These are phyloP conservation scores for Podospora didyma DNA, from an alignment of 495 filamentous ascomycete genomes.

Conservation along the genomic window DNA sequence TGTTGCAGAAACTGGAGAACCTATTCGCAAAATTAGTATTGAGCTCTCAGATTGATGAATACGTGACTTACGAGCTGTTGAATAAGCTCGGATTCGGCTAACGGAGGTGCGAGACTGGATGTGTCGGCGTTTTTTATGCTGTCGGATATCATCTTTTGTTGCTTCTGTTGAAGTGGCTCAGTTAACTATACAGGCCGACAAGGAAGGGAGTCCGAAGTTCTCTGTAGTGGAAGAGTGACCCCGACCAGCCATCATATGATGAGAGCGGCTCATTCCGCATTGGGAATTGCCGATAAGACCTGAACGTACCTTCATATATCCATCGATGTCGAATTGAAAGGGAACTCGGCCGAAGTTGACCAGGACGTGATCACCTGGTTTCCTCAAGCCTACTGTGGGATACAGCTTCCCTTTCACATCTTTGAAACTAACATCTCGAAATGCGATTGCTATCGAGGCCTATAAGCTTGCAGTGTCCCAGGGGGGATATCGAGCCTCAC, in stretches of 20 bases:
- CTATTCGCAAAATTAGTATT: slow-evolving; percentile 31
- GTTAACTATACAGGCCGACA: too few species aligned
- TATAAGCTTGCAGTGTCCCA: slow-evolving; percentile 8
- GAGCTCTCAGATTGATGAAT: not conserved
- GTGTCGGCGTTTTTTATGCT: slow-evolving; percentile 34
- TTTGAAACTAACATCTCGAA: slow-evolving; percentile 74
- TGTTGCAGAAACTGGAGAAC: slow-evolving; percentile 89
- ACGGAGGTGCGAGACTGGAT: slow-evolving; percentile 56
- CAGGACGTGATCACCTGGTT: slow-evolving; percentile 71
- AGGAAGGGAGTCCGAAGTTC: too few species aligned
- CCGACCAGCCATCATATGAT: not conserved
- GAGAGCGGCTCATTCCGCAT: not conserved
- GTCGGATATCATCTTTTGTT: slow-evolving; percentile 47
- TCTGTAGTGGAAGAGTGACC: not conserved
- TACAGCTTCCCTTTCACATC: slow-evolving; percentile 58
- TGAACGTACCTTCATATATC: slow-evolving; percentile 66
- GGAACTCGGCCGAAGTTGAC: slow-evolving; percentile 90
- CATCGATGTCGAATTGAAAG: slow-evolving; percentile 92
- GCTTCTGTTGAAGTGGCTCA: slow-evolving; percentile 51
- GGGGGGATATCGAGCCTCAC: slow-evolving; percentile 12
- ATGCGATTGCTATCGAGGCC: slow-evolving; percentile 63
- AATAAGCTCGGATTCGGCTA: slow-evolving; percentile 73
- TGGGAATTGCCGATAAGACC: not conserved
- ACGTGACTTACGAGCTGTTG: slow-evolving; percentile 57
- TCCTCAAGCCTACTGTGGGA: slow-evolving; percentile 93